Base-by-base conservation (phyloP, 495 filamentous ascomycete species). In the Penicillium diatomitis region DNA sequence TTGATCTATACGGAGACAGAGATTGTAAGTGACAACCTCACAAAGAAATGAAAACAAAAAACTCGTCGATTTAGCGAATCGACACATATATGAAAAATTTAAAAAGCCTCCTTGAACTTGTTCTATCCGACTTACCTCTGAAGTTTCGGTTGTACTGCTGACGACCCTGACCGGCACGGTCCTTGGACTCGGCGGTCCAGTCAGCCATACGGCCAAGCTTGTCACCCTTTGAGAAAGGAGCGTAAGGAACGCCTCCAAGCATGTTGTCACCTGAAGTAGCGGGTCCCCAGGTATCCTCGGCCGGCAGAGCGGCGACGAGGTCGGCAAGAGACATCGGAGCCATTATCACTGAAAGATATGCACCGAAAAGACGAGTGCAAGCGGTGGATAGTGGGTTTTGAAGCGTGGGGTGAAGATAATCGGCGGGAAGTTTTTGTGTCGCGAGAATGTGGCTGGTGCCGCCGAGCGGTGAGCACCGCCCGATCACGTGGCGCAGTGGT, bases 161-260 rank as follows among this genome's bases (percentile, higher is more conserved):
- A 59, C 92, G 72, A 43, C 88, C 86, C 41, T 84, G 83, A 41
- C 90, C 76, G 49, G 89, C 81, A 51, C 84, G 70, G 53, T 95
- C 90, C 71, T 96, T 96, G 55, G 86, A 81, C 55, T 96, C 92
- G n/a, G 83, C 64, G 7, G 90, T 95, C 94, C 94, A 98, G 71
- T 98, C 92, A 12, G 92, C 92, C 92, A 98, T 98, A 55, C 92
- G 89, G 46, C 94, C 92, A 30, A 98, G 74, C 76, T 97, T 98
- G 76, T 98, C 92, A 57, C 88, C 88, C 75, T 98, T 98, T 51
- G 90, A 96, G 73, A 90, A 98, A 40, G 94, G 91, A 42, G 91
- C 91, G 56, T 96, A 98, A 4, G 92, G 92, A 32, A 97, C 90
- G 62, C 94, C 92, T 60, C 90, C 81, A 50, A 98, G 76, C 47